These are phyloP conservation scores for Artemisia tridentata DNA, from an alignment of 129 eudicot genomes.

Conservation along the genomic window DNA sequence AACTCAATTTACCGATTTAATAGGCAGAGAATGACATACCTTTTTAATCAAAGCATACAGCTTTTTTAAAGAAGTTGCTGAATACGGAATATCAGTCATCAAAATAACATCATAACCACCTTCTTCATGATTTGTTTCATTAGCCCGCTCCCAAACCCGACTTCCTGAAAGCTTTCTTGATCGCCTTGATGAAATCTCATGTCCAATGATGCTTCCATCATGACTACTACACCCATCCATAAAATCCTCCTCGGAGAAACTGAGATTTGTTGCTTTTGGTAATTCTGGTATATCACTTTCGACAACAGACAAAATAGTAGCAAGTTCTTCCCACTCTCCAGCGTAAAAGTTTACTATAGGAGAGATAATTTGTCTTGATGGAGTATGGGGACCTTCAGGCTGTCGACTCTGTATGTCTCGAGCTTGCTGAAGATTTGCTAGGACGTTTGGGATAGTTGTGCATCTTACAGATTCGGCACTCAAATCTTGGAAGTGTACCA, in stretches of 20 bases:
- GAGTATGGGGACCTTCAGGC: constrained; percentile 64
- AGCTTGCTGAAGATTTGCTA: constrained; percentile 73
- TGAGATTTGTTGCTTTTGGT: constrained; percentile 51
- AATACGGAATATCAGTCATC: constrained; percentile 67
- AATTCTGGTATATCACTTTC: constrained; percentile 45
- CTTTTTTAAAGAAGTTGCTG: constrained; percentile 61
- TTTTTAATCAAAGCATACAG: constrained; percentile 59
- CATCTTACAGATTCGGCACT: constrained; percentile 70
- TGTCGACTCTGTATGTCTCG: constrained; percentile 60
- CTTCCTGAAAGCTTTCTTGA: constrained; percentile 72
- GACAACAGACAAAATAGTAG: constrained; percentile 51
- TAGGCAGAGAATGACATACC: constrained; percentile 32
- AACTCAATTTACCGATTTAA: constrained; percentile 2
- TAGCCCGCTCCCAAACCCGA: constrained; percentile 77
- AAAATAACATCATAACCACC: constrained; percentile 78
- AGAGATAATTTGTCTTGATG: constrained; percentile 57
- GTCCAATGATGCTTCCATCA: constrained; percentile 63
- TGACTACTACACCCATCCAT: constrained; percentile 71
- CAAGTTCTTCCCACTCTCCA: constrained; percentile 83
- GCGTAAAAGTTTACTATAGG: constrained; percentile 65
- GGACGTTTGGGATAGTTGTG: constrained; percentile 73
- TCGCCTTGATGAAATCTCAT: constrained; percentile 51
- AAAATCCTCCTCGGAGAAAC: constrained; percentile 78
- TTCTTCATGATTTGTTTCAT: constrained; percentile 39
- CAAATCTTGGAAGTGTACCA: constrained; percentile 67